Evolutionary conservation across 768 basidiomycete genomes (phyloP), one percentile per base, ranked within the genome.

Genomic region (Suillus decipiens): DNA sequence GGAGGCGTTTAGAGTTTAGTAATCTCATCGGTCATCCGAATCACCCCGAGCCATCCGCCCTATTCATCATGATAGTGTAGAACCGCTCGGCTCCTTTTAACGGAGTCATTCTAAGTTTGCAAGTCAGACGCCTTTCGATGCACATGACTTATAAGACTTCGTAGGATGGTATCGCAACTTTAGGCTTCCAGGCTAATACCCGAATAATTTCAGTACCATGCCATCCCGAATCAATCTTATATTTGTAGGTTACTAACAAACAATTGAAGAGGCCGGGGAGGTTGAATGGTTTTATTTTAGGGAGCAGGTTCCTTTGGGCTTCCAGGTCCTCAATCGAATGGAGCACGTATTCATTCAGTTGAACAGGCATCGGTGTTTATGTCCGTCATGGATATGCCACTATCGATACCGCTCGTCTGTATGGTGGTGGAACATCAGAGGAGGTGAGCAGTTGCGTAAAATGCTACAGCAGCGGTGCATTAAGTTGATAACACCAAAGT

Each of bases 361-460:
- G 61, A 64, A 43, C 65, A 60, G 5, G 67, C 51, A 60, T 70
- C 41, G 63, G 62, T 54, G 56, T 39, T n/a, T 64, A 68, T 42
- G 58, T 67, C 2, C 14, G 45, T 17, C 68, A 61, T 60, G 71
- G 69, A 12, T 67, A 68, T 43, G 53, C 57, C n/a, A 57, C 19
- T 31, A 64, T 74, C 48, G 67, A 75, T 43, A 69, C 73, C 8
- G 67, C 66, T 24, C 68, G 64, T n/a, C 14, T 67, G 39, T 70
- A 74, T 42, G 67, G 66, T 10, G 63, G 63, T 47, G 71, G 68
- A 22, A 66, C 67, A 7, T 63, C 68, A 34, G 72, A 75, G 59
- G 66, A 68, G 68, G 71, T 73, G 39, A 24, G 47, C 17, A 22
- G 11, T 41, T 39, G 5, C 12, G 15, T 17, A 12, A n/a, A 51